Evolutionary conservation across 106 monocot species (phyloP), one percentile per base, ranked within the genome.

Genomic region (Hemerocallis citrina): DNA sequence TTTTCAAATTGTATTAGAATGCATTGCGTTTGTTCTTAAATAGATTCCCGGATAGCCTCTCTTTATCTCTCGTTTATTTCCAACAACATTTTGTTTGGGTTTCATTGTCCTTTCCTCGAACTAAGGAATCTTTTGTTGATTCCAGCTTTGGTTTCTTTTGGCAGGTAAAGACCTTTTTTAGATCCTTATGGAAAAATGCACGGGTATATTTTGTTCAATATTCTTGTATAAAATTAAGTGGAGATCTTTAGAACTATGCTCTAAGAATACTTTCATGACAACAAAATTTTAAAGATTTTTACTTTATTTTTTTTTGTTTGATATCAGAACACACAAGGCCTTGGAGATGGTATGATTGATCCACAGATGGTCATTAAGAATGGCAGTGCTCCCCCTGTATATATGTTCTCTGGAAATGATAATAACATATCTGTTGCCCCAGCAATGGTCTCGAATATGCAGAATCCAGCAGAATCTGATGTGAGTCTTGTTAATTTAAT

Each of bases 111-210:
- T 52, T 52, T 54, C 54, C 14, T 8, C 36, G 57, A 36, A 28
- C n/a, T 35, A 21, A 32, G 57, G 57, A 57, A 57, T 57, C 57
- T 49, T 66, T 50, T 52, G 52, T 71, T 77, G 65, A 66, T 71
- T 67, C 68, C 55, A 15, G 15, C 22, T 37, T 72, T 65, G 17
- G 35, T 35, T 44, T 52, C n/a, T 65, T 64, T 75, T 81, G 66
- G 62, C 82, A 88, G 83, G 79, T 78, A 79, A 83, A 82, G 51
- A n/a, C 70, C 70, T 79, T 76, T 74, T 88, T 82, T 73, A 79
- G 87, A 73, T 83, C 87, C 62, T 79, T 79, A 70, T 83, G 87
- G 87, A 70, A 88, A 76, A 75, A 88, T 39, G 69, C 79, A 49
- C 76, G 40, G 79, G 82, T 79, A 75, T 74, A 14, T 68, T 19